These are phyloP conservation scores for Pseudodiploospora longispora DNA, from an alignment of 2,329 filamentous ascomycete species.

Conservation along the genomic window DNA sequence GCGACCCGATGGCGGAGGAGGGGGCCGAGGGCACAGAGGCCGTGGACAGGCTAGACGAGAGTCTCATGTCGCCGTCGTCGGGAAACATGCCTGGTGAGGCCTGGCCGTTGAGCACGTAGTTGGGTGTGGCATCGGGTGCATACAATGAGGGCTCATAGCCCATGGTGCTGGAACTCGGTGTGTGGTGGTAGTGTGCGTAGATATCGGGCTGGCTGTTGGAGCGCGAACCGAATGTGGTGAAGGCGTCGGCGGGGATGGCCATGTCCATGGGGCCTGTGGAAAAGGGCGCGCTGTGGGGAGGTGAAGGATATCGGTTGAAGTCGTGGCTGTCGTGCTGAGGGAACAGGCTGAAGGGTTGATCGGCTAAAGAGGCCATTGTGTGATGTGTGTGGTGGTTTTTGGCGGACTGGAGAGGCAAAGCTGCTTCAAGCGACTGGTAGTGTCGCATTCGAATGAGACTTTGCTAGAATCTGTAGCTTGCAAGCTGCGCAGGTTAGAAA, in stretches of 20 bases:
- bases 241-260: conserved; percentile 39
- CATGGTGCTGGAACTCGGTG: conserved; percentile 17
- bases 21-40: conserved; percentile 55
- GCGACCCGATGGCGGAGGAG: conserved; percentile 60
- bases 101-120: conserved; percentile 37
- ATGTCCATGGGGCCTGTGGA: conserved; percentile 38
- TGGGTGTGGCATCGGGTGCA: conserved; percentile 31
- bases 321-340: conserved; percentile 26
- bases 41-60: conserved; percentile 52
- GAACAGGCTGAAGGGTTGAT: conserved; percentile 21
- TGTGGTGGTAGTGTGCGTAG: conserved; percentile 17
- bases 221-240: conserved; percentile 30
- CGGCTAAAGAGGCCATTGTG: conserved; percentile 22
- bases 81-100: conserved; percentile 41
- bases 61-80: conserved; percentile 42
- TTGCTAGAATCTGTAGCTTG: too few species aligned
- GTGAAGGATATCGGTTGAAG: conserved; percentile 39
- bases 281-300: conserved; percentile 31
- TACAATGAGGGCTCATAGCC: conserved; percentile 41
- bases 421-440: too few species aligned
- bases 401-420: background rate
- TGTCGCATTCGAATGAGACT: too few species aligned
- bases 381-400: background rate
- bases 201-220: conserved; percentile 22
- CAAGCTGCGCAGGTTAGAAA: too few species aligned